Conservation (phyloP, 768 basidiomycete genomes). For the Gloeopeniophorella convolvens region DNA sequence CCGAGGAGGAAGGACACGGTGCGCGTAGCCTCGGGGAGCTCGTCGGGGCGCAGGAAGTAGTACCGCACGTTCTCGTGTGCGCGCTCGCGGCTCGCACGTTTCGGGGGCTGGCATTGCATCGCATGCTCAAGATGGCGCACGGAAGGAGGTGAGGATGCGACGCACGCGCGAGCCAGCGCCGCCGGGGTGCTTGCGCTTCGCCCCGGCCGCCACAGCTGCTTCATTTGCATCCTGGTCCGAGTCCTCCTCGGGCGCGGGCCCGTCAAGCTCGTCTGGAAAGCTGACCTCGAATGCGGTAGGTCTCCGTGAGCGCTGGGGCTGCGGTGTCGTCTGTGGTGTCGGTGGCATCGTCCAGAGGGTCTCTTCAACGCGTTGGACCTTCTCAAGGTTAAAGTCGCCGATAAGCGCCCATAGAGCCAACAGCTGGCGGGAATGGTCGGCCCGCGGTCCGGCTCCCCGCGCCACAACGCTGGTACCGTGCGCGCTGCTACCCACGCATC, state of each 20-base stretch:
- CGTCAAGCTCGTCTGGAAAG: conserved; percentile 38
- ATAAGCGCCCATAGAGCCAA: too few species aligned
- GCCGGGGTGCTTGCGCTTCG: background rate
- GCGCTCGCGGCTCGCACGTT: background rate
- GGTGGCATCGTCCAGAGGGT: too few species aligned
- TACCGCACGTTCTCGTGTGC: background rate
- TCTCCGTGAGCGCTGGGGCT: conserved; percentile 13
- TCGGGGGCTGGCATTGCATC: conserved; percentile 9
- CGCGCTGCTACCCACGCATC: too few species aligned
- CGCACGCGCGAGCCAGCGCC: background rate
- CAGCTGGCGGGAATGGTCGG: too few species aligned
- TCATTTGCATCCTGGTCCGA: background rate
- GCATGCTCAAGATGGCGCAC: background rate
- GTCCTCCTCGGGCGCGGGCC: too few species aligned
- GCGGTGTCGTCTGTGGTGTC: background rate
- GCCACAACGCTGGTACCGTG: too few species aligned
- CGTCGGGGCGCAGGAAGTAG: conserved; percentile 10
- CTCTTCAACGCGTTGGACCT: too few species aligned
- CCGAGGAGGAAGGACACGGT: conserved; percentile 23
- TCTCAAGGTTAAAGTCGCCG: too few species aligned
- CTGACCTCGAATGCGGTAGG: conserved; percentile 51
- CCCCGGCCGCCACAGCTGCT: background rate
- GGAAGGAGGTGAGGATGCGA: background rate
- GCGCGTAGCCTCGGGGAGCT: conserved; percentile 8
- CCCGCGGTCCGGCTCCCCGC: too few species aligned